Conservation (phyloP, 495 filamentous ascomycete species). For the Xanthoparmelia taractica region DNA sequence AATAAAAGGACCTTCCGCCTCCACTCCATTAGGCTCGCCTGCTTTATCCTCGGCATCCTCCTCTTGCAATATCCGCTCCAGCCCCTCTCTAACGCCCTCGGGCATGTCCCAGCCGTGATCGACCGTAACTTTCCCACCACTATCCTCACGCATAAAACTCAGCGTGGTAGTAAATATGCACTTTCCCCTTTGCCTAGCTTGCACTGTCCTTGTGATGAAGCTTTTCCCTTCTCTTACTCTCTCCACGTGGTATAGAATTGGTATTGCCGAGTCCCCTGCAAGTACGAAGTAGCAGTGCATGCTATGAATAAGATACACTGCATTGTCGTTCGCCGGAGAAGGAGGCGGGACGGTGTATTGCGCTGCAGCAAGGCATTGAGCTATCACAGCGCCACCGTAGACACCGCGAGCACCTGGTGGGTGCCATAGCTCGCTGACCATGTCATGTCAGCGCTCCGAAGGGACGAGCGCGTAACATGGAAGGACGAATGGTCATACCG, state of each 20-base stretch:
- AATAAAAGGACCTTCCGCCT: conserved; percentile 37
- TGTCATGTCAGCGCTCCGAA: conserved; percentile 4
- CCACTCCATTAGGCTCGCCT: conserved; percentile 26
- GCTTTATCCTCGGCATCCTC: conserved; percentile 26
- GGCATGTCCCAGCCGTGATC: conserved; percentile 57
- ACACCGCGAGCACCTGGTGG: conserved; percentile 81
- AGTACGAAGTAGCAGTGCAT: conserved; percentile 99
- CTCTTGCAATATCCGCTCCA: conserved; percentile 21
- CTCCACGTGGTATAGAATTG: conserved; percentile 90
- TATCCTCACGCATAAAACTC: conserved; percentile 70
- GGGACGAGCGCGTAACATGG: background rate
- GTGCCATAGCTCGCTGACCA: conserved; percentile 62
- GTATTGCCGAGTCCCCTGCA: conserved; percentile 72
- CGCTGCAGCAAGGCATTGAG: conserved; percentile 82
- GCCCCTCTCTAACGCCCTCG: conserved; percentile 33
- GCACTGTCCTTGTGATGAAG: conserved; percentile 90
- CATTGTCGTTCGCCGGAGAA: conserved; percentile 23
- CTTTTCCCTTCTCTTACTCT: conserved; percentile 82
- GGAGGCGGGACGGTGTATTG: conserved; percentile 72
- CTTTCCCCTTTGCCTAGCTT: conserved; percentile 80
- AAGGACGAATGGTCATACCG: conserved; percentile 30
- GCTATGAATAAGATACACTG: conserved; percentile 70
- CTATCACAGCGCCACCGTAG: conserved; percentile 88
- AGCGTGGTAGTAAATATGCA: conserved; percentile 92
- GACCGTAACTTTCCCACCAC: conserved; percentile 53